Evolutionary conservation across 2,329 filamentous ascomycete genomes (phyloP), one percentile per base, ranked within the genome.

Genomic region (Diplodia mutila): DNA sequence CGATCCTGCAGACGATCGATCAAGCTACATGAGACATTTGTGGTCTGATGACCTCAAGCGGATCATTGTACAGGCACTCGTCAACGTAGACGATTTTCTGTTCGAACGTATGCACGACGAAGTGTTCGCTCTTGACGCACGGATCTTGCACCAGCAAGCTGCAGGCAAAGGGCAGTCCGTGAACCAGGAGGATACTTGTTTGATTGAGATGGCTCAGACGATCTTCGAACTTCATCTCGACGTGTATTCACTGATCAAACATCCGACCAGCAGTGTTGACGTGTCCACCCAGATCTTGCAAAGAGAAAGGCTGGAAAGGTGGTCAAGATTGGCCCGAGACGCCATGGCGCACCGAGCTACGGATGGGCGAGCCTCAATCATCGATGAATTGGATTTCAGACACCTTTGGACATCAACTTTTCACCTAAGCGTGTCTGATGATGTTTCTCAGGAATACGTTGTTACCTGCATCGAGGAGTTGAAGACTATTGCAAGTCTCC

Each of bases 201-300:
- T 81, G 32, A 75, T 85, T 49, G 85, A 87, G 61, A 82, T 89
- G 74, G 78, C 85, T 1, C 83, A 91, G 73, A 83, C 84, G 2
- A 78, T 91, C 3, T 90, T 89, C 71, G 89, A 91, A 75, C 77
- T 91, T 37, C 89, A 91, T 72, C 81, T 91, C 6, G 89, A 91
- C 72, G 80, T 90, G 9, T 90, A 88, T 74, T 85, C 85, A 6
- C 79, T 85, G n/a, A 87, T 90, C 71, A 89, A 86, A 61, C 85
- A 85, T 70, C 84, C 87, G 0, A 84, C 84, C 70, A 89, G 85
- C 71, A 83, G 86, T 27, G 83, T 87, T 6, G 82, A 86, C 68
- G 72, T 77, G 34, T 80, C 79, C 5, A 86, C 83, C n/a, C 82
- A 85, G 42, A 73, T 80, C 4, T 70, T 83, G 9, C 87, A 90